These are phyloP conservation scores for Lolium perenne DNA, from an alignment of 176 grass and related monocot genomes.

Conservation along the genomic window DNA sequence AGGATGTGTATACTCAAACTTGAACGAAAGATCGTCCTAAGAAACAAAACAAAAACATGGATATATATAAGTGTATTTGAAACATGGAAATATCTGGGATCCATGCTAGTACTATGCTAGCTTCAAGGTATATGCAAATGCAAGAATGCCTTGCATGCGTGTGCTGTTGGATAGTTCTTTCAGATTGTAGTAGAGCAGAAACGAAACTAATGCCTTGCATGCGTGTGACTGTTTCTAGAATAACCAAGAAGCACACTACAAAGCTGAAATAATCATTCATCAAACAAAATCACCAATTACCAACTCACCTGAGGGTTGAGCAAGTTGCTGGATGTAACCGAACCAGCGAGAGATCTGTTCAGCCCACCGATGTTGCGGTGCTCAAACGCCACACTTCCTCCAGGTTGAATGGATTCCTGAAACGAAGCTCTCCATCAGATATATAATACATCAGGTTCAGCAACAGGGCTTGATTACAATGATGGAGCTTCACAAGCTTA, in stretches of 20 bases:
- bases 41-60: neutral
- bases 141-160: neutral
- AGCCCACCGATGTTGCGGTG: constrained; percentile 88
- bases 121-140: neutral
- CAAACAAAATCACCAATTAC: neutral
- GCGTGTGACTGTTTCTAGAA: neutral
- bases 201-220: too few species aligned
- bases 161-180: too few species aligned
- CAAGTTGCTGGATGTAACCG: constrained; percentile 89
- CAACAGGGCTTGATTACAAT: neutral
- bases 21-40: constrained; percentile 95
- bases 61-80: neutral
- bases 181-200: too few species aligned
- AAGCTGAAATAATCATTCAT: neutral
- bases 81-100: neutral
- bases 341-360: constrained; percentile 85
- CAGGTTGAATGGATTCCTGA: constrained; percentile 95
- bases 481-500: constrained; percentile 8
- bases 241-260: constrained; percentile 19
- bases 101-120: neutral
- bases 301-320: constrained; percentile 87
- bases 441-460: constrained; percentile 5
- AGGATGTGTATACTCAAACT: constrained; percentile 85
- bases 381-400: constrained; percentile 92
- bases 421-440: constrained; percentile 39